Conservation (phyloP, 2,329 filamentous ascomycete species). For the Pseudogymnoascus sp. region DNA sequence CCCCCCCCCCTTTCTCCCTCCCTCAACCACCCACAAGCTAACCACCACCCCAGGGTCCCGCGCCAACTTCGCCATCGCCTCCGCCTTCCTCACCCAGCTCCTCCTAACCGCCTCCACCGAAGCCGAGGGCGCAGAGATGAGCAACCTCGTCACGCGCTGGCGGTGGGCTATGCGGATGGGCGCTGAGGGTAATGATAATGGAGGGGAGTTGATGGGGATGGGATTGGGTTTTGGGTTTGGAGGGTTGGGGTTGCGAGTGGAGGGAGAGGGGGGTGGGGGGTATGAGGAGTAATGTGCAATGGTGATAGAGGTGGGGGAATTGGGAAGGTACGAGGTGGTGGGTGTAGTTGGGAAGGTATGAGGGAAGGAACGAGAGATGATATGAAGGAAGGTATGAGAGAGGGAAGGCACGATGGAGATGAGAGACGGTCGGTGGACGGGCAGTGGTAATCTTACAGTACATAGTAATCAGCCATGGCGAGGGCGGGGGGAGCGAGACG, state of each 20-base stretch:
- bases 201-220: slow-evolving; percentile 26
- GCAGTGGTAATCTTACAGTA: neutral
- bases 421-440: neutral
- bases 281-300: slow-evolving; percentile 1
- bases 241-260: neutral
- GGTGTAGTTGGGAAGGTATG: neutral
- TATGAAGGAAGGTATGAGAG: neutral
- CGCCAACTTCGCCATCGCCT: slow-evolving; percentile 29
- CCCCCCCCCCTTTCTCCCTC: neutral
- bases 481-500: neutral
- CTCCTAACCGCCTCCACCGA: slow-evolving; percentile 23
- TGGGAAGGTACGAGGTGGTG: neutral
- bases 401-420: neutral
- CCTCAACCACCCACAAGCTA: neutral
- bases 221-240: slow-evolving; percentile 16
- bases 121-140: slow-evolving; percentile 24
- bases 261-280: neutral
- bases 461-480: neutral
- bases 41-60: slow-evolving; percentile 22
- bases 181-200: slow-evolving; percentile 17
- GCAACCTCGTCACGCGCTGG: slow-evolving; percentile 24
- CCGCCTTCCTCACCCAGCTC: slow-evolving; percentile 28
- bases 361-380: neutral
- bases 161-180: slow-evolving; percentile 26
- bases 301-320: neutral